These are phyloP conservation scores for Pascua guehoae DNA, from an alignment of 1,284 basidiomycete species.

Conservation along the genomic window DNA sequence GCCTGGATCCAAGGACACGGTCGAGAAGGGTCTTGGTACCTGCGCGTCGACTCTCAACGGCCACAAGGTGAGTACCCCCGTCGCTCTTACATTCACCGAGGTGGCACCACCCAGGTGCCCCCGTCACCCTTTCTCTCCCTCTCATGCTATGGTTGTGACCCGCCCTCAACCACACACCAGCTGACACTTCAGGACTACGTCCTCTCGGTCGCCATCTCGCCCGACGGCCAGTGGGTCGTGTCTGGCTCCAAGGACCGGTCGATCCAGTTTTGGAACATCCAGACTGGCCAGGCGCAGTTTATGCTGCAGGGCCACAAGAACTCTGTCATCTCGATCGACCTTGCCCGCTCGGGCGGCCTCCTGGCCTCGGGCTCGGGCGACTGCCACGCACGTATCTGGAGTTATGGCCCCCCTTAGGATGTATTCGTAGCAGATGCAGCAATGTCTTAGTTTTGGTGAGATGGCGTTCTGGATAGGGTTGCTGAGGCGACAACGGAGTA, in stretches of 20 bases:
- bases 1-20: conserved; percentile 30
- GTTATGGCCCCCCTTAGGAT: conserved; percentile 36
- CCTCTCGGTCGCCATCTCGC: conserved; percentile 62
- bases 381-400: conserved; percentile 75
- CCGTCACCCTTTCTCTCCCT: neutral
- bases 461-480: no score
- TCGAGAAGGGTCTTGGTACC: conserved; percentile 52
- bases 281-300: conserved; percentile 68
- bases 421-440: no score
- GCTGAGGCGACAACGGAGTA: no score
- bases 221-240: conserved; percentile 82
- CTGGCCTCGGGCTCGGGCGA: conserved; percentile 85
- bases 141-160: no score
- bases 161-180: no score
- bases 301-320: conserved; percentile 89
- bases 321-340: conserved; percentile 80
- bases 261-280: conserved; percentile 83
- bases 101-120: no score
- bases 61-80: conserved; percentile 72
- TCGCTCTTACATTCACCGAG: no score
- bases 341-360: conserved; percentile 68
- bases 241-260: conserved; percentile 87
- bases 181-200: conserved; percentile 46
- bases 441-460: no score
- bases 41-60: conserved; percentile 77